Evolutionary conservation across 2,329 filamentous ascomycete genomes (phyloP).

Genomic region (Rhexocercosporidium sp.): DNA sequence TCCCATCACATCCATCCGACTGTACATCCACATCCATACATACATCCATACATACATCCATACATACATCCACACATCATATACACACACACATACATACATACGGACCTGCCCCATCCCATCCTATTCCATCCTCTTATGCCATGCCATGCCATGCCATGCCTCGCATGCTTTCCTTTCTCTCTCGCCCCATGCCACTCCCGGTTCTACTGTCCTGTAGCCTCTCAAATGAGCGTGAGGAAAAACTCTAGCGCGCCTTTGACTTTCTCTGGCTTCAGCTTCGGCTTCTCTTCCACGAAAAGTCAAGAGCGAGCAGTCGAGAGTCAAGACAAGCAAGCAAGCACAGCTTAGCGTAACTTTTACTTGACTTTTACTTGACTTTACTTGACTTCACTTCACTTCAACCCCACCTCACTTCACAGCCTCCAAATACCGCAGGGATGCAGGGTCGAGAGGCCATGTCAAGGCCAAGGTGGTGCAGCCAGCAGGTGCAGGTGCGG

Average conservation of each 20-base stretch:
- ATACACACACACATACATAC: not conserved
- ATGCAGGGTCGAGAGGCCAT: not conserved
- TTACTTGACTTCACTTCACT: too few relatives aligned
- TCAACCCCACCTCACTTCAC: not conserved
- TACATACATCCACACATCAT: not conserved
- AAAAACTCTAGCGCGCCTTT: not conserved
- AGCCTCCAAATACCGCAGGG: not conserved
- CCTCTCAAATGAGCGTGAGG: not conserved
- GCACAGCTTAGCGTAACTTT: too few relatives aligned
- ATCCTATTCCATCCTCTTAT: not conserved
- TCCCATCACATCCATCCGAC: not conserved
- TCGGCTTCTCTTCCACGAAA: too few relatives aligned
- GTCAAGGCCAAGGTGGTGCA: not conserved
- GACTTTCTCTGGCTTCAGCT: too few relatives aligned
- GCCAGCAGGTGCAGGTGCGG: too few relatives aligned
- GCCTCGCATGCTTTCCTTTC: too few relatives aligned
- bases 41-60: not conserved
- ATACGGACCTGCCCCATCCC: not conserved
- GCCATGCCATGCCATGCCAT: not conserved
- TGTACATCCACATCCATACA: not conserved
- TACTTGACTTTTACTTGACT: too few relatives aligned
- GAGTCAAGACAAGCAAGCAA: too few relatives aligned
- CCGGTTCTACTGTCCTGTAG: not conserved
- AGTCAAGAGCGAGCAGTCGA: too few relatives aligned
- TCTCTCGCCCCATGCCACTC: not conserved